Conservation (phyloP, 2,329 filamentous ascomycete species). For the Penicillium sclerotigenum region DNA sequence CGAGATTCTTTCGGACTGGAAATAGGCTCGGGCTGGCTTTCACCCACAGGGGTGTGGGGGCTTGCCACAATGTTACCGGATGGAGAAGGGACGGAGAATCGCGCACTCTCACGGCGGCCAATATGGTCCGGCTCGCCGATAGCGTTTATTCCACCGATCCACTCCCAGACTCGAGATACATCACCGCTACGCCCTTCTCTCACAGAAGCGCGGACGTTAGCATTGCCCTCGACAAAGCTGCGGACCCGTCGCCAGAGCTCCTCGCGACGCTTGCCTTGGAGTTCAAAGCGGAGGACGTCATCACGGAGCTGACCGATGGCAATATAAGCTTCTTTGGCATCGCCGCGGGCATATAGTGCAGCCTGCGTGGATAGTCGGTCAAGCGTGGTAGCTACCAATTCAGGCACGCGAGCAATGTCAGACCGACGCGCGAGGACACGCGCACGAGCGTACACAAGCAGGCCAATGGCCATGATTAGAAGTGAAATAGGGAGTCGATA, state of each 20-base stretch:
- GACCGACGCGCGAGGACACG: conserved; percentile 61
- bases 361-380: conserved; percentile 81
- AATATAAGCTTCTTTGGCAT: conserved; percentile 71
- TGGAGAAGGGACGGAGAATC: conserved; percentile 29
- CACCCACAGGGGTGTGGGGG: conserved; percentile 14
- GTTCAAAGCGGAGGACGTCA: conserved; percentile 79
- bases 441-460: conserved; percentile 61
- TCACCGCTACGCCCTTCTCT: conserved; percentile 57
- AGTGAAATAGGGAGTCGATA: conserved; percentile 51
- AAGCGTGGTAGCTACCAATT: conserved; percentile 78
- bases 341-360: conserved; percentile 66
- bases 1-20: conserved; percentile 31
- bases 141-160: conserved; percentile 60
- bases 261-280: conserved; percentile 71
- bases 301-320: conserved; percentile 87
- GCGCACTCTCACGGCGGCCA: conserved; percentile 27
- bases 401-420: conserved; percentile 70
- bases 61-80: conserved; percentile 17
- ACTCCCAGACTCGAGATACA: conserved; percentile 65
- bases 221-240: conserved; percentile 85
- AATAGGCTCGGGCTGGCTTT: conserved; percentile 14
- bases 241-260: conserved; percentile 80
- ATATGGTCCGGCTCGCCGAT: conserved; percentile 43
- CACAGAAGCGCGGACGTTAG: conserved; percentile 79
- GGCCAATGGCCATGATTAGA: conserved; percentile 46